A percentile compares a stretch with the other conserved stretches of the same genome.
phyloP scores from a whole-genome alignment of 345 rosid species.

The Luvunga scandens region DNA sequence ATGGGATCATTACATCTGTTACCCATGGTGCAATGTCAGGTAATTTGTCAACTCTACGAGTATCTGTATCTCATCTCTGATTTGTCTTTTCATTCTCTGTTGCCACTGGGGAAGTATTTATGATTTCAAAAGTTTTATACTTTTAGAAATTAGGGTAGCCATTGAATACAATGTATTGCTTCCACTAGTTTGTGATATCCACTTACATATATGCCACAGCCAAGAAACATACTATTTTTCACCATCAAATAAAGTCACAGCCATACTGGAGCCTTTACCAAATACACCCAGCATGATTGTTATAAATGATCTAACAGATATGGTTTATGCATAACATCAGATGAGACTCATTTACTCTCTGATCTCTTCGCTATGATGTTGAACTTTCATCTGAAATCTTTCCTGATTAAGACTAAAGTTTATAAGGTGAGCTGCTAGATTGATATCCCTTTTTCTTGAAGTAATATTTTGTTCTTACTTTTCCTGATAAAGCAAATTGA shows the following conservation, averaged over 20 bases:
- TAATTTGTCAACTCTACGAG: constrained; percentile 20
- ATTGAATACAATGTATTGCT: background rate
- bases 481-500: background rate
- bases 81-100: background rate
- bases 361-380: background rate
- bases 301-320: background rate
- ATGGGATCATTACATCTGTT: constrained; percentile 78
- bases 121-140: background rate
- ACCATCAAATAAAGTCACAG: background rate
- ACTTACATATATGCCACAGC: background rate
- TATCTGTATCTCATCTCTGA: background rate
- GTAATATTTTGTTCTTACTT: background rate
- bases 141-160: background rate
- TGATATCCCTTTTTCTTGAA: background rate
- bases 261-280: background rate
- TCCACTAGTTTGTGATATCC: background rate
- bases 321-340: background rate
- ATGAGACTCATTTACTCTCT: background rate
- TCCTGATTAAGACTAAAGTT: constrained; percentile 3
- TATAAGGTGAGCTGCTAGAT: background rate
- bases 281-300: background rate
- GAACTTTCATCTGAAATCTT: background rate
- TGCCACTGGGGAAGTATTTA: background rate
- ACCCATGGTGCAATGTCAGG: constrained; percentile 83
- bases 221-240: background rate